phyloP scores from a whole-genome alignment of 352 stramenopile species.

The Globisporangium alternatum region DNA sequence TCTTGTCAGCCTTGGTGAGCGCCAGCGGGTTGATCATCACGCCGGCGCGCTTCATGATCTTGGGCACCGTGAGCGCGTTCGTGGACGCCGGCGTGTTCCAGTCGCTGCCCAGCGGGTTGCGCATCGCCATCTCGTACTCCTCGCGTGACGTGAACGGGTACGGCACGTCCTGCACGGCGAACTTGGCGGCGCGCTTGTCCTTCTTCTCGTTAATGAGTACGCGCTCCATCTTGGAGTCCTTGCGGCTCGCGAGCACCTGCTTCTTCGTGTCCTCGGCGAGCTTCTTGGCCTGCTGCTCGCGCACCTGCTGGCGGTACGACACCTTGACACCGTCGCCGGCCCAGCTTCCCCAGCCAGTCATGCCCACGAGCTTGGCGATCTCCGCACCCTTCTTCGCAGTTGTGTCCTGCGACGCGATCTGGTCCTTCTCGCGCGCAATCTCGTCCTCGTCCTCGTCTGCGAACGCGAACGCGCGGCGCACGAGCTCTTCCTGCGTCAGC shows the following conservation, averaged over 20 bases:
- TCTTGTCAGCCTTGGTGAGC: slow-evolving; percentile 84
- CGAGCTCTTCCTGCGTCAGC: slow-evolving; percentile 90
- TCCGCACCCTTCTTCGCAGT: slow-evolving; percentile 75
- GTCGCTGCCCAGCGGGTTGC: slow-evolving; percentile 90
- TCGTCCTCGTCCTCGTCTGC: slow-evolving; percentile 90
- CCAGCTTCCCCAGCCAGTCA: slow-evolving; percentile 92
- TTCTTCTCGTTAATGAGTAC: slow-evolving; percentile 89
- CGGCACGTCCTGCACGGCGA: slow-evolving; percentile 89
- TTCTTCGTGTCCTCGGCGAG: slow-evolving; percentile 68
- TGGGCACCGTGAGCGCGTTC: slow-evolving; percentile 91
- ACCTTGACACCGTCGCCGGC: slow-evolving; percentile 72
- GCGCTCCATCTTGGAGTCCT: slow-evolving; percentile 64
- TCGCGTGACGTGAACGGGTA: slow-evolving; percentile 97
- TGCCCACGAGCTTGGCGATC: slow-evolving; percentile 75
- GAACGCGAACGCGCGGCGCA: slow-evolving; percentile 94
- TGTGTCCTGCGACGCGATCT: slow-evolving; percentile 57
- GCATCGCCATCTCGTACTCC: slow-evolving; percentile 98
- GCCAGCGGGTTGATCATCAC: slow-evolving; percentile 93
- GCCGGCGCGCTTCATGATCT: slow-evolving; percentile 91
- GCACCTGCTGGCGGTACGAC: slow-evolving; percentile 83
- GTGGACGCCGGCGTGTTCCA: slow-evolving; percentile 94
- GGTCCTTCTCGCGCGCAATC: slow-evolving; percentile 92
- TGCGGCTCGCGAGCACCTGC: slow-evolving; percentile 58
- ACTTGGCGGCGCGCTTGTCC: slow-evolving; percentile 87
- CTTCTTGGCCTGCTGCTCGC: slow-evolving; percentile 74